Conservation (phyloP, 163 green algal genomes). For the Chlamydomonas reinhardtii region DNA sequence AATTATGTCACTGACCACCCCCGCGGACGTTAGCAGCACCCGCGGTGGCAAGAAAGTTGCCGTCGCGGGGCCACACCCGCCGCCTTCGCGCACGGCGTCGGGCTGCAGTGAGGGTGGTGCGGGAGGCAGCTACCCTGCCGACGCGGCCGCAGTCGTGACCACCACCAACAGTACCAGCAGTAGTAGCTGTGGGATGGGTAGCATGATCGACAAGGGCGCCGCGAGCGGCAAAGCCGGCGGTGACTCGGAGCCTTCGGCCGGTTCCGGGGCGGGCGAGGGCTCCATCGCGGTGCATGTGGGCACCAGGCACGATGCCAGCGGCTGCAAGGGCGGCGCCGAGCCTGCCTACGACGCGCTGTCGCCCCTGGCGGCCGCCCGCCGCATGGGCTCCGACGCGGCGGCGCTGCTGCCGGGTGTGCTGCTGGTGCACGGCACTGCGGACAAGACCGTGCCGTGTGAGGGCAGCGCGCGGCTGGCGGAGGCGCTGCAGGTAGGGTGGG, state of each 20-base stretch:
- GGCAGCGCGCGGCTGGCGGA: slow-evolving; percentile 68
- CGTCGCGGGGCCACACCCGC: no score
- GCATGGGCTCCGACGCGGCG: slow-evolving; percentile 11
- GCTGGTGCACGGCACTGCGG: slow-evolving; percentile 86
- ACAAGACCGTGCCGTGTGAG: slow-evolving; percentile 77
- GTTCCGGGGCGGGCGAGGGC: neutral
- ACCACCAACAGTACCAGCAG: neutral
- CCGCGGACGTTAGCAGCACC: no score
- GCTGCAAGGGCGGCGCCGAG: slow-evolving; percentile 34
- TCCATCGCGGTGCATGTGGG: neutral
- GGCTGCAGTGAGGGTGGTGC: neutral
- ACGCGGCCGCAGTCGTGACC: no score
- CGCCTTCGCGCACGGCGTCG: no score
- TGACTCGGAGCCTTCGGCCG: neutral
- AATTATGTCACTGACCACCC: slow-evolving; percentile 53
- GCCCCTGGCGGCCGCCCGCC: slow-evolving; percentile 43
- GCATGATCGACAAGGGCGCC: neutral
- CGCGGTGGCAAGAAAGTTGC: no score
- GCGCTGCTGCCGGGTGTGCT: slow-evolving; percentile 74
- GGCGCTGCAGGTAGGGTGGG: slow-evolving; percentile 66
- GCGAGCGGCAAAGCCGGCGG: neutral
- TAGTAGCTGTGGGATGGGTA: neutral
- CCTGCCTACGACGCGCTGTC: slow-evolving; percentile 63
- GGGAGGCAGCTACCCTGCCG: no score
- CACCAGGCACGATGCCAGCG: slow-evolving; percentile 4